phyloP scores from a whole-genome alignment of 2,329 filamentous ascomycete genomes.

The Cladosporium sp. region DNA sequence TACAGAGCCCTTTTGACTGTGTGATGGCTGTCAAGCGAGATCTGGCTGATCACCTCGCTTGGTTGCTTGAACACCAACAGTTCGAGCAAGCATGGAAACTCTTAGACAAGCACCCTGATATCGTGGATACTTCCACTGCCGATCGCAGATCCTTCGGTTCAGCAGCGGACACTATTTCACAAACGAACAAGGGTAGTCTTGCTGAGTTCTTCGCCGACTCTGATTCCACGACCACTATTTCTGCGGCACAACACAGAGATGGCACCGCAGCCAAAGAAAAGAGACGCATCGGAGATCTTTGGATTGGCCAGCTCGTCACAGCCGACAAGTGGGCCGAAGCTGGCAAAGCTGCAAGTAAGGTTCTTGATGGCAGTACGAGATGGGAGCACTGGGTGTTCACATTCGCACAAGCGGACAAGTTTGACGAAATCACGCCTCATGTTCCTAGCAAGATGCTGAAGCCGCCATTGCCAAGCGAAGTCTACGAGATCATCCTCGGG shows the following conservation, averaged over 20 bases:
- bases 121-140: slow-evolving; percentile 38
- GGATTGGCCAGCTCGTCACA: slow-evolving; percentile 81
- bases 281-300: slow-evolving; percentile 83
- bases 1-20: slow-evolving; percentile 95
- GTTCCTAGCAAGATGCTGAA: slow-evolving; percentile 75
- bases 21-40: slow-evolving; percentile 88
- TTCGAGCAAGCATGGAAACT: slow-evolving; percentile 88
- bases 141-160: slow-evolving; percentile 33
- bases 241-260: slow-evolving; percentile 54
- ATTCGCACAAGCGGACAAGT: slow-evolving; percentile 79
- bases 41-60: slow-evolving; percentile 78
- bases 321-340: slow-evolving; percentile 71
- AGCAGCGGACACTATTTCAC: slow-evolving; percentile 43
- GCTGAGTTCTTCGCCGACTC: slow-evolving; percentile 55
- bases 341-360: slow-evolving; percentile 75
- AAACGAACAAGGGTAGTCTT: slow-evolving; percentile 27
- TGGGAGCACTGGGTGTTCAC: slow-evolving; percentile 98
- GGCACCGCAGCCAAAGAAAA: slow-evolving; percentile 74
- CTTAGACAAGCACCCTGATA: slow-evolving; percentile 80
- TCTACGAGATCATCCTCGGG: slow-evolving; percentile 85
- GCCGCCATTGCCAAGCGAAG: slow-evolving; percentile 72
- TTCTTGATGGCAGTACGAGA: slow-evolving; percentile 70
- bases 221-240: slow-evolving; percentile 58
- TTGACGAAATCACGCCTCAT: slow-evolving; percentile 83
- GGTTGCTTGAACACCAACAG: slow-evolving; percentile 76